Conservation (phyloP, 177 flowering plant genomes). For the Tripterygium wilfordii region DNA sequence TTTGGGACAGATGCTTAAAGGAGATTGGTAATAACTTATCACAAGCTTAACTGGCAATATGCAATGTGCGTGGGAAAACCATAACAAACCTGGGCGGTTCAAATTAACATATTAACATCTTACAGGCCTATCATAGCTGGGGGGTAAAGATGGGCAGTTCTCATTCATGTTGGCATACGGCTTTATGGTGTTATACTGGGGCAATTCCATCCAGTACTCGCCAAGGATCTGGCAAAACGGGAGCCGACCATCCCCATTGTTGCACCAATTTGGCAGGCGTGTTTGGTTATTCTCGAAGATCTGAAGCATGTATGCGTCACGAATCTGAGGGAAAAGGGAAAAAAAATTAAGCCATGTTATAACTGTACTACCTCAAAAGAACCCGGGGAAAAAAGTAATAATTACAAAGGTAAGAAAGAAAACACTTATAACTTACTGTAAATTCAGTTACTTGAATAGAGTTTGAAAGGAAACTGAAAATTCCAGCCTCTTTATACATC, state of each 20-base stretch:
- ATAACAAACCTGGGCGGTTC: no score
- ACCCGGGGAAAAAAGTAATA: neutral
- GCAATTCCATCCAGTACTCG: constrained; percentile 89
- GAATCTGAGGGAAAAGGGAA: constrained; percentile 53
- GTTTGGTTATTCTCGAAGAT: constrained; percentile 82
- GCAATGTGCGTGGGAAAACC: no score
- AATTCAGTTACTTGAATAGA: constrained; percentile 96
- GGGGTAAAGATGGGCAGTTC: constrained; percentile 92
- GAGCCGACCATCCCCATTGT: constrained; percentile 35
- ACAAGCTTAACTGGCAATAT: no score
- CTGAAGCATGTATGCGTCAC: constrained; percentile 91
- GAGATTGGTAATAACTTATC: neutral
- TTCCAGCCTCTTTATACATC: constrained; percentile 96
- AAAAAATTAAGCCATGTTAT: constrained; percentile 5
- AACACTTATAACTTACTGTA: constrained; percentile 53
- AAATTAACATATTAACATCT: constrained; percentile 66
- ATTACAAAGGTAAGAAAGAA: neutral
- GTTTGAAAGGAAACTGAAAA: constrained; percentile 61
- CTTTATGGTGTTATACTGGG: constrained; percentile 74
- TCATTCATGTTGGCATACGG: constrained; percentile 97
- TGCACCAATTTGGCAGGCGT: constrained; percentile 86
- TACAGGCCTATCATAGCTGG: constrained; percentile 68
- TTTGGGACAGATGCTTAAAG: no score
- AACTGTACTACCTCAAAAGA: neutral
- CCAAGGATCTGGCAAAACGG: constrained; percentile 97